Base-by-base conservation (phyloP, 73 alveolate species). In the Durusdinium trenchii region DNA sequence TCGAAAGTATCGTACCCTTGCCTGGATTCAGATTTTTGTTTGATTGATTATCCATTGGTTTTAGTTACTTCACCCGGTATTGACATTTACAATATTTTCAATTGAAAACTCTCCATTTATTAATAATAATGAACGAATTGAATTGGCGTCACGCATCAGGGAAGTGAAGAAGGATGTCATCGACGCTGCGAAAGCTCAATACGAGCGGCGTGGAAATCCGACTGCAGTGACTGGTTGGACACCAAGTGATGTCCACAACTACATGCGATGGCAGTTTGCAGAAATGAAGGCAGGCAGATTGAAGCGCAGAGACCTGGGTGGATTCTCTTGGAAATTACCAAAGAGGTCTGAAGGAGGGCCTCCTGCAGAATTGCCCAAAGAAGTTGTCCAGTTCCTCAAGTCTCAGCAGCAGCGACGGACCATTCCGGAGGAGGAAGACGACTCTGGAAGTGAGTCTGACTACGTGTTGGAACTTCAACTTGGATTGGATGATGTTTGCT, bases 211-310 rank as follows among this genome's bases (percentile, higher is more conserved):
- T 20, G 43, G 42, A 0, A 2, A 10, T 6, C 95, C 95, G 6
- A 1, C 57, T 60, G 46, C 26, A 23, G 2, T 46, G 40, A 86
- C 95, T 0, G 95, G 48, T 0, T 86, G 95, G 95, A 47, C 79
- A 0, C 82, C 81, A 0, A 47, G 3, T 1, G 61, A 51, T 20
- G 75, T 57, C 14, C 6, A 45, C 9, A 40, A 46, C 0, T 86
- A 40, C 82, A 57, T 86, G 81, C 75, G 76, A 0, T 86, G 95
- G 95, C 95, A 86, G 52, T 45, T 85, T 45, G 57, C 47, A 10
- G 51, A 54, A 45, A 30, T n/a, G 75, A 61, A 85, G 42, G 62
- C 6, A 20, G 61, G 75, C 43, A 2, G 23, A 3, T 0, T 86
- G 48, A 42, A 51, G 43, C 40, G 23, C 30, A 23, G 47, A 10